A percentile compares a stretch with the other conserved stretches of the same genome.
Conservation (phyloP, 345 rosid species). For the Isatis tinctoria region DNA sequence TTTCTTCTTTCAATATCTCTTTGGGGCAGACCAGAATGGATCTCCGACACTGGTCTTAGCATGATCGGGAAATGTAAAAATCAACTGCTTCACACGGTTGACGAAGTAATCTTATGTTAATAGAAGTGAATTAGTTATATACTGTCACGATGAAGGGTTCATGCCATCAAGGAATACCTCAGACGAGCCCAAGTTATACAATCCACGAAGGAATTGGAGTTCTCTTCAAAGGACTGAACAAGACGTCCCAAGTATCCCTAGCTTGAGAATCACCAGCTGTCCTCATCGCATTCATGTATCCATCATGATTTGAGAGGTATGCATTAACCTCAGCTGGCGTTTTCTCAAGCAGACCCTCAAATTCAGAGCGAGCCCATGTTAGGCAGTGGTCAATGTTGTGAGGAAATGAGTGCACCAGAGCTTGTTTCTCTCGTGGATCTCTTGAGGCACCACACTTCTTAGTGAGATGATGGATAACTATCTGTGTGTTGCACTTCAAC, state of each 20-base stretch:
- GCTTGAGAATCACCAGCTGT: slow-evolving; percentile 89
- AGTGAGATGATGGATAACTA: slow-evolving; percentile 87
- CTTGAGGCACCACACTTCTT: slow-evolving; percentile 91
- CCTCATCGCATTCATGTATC: slow-evolving; percentile 53
- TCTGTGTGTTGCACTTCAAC: slow-evolving; percentile 87
- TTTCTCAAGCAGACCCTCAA: no score
- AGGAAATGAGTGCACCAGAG: slow-evolving; percentile 96
- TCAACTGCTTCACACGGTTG: slow-evolving; percentile 78
- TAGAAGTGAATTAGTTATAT: not conserved
- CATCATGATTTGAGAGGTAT: slow-evolving; percentile 55
- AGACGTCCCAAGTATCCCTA: slow-evolving; percentile 63
- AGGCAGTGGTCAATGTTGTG: no score
- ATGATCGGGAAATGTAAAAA: slow-evolving; percentile 86
- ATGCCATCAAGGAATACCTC: slow-evolving; percentile 32
- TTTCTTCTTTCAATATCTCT: no score
- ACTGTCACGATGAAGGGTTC: not conserved
- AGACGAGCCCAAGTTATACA: slow-evolving; percentile 86
- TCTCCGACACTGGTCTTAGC: no score
- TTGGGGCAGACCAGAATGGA: no score
- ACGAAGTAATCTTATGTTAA: slow-evolving; percentile 54
- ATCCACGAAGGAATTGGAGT: slow-evolving; percentile 68
- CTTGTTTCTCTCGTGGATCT: slow-evolving; percentile 93
- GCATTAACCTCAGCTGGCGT: slow-evolving; percentile 89
- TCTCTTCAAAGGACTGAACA: slow-evolving; percentile 76
- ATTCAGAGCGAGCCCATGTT: no score